phyloP scores from a whole-genome alignment of 129 eudicot species.

The Rutidosis leptorrhynchoides region DNA sequence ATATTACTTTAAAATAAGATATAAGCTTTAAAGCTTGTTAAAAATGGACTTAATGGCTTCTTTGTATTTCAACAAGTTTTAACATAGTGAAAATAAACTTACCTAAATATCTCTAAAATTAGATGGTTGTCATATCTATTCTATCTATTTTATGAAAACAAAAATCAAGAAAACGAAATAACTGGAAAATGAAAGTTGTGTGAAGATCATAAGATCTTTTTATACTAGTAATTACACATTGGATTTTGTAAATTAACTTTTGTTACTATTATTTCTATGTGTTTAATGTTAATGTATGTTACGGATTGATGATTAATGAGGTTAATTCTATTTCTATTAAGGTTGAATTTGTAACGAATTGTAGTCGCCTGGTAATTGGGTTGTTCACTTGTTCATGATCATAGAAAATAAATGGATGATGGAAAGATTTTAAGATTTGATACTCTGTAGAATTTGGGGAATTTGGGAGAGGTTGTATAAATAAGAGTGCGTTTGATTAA shows the following conservation, averaged over 20 bases:
- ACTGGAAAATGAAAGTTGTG: slow-evolving; percentile 24
- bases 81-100: background rate
- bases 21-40: background rate
- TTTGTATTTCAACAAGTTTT: background rate
- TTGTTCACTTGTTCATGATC: no score
- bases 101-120: background rate
- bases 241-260: slow-evolving; percentile 15
- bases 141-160: slow-evolving; percentile 20
- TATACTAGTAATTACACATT: slow-evolving; percentile 24
- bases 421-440: background rate
- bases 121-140: slow-evolving; percentile 5
- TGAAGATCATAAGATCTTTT: slow-evolving; percentile 7
- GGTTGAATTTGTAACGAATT: background rate
- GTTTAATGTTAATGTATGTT: slow-evolving; percentile 10
- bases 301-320: slow-evolving; percentile 10
- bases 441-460: no score
- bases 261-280: background rate
- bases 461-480: no score
- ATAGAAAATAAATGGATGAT: background rate
- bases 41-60: background rate
- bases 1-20: no score
- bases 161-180: slow-evolving; percentile 19
- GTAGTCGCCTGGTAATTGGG: background rate
- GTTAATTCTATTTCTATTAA: slow-evolving; percentile 6
- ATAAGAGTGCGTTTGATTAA: no score